These are phyloP conservation scores for Nectriaceae sp. DNA, from an alignment of 2,329 filamentous ascomycete species.

Conservation along the genomic window DNA sequence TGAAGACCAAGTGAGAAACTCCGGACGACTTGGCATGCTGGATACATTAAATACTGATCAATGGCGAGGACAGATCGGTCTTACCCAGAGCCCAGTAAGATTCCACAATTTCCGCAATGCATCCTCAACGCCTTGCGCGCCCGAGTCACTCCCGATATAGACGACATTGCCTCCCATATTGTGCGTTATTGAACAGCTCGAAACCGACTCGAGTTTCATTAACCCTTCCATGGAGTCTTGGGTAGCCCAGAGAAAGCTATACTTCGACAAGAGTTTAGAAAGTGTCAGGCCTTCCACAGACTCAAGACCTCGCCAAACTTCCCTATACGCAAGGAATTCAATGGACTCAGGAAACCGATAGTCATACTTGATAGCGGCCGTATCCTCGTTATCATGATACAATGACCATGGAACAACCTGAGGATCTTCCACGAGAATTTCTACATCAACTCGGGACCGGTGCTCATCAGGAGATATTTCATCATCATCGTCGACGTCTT, in stretches of 20 bases:
- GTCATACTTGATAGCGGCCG: conserved; percentile 13
- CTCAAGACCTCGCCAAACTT: conserved; percentile 29
- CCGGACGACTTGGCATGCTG: conserved; percentile 13
- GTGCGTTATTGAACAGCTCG: conserved; percentile 26
- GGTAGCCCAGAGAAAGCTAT: conserved; percentile 14
- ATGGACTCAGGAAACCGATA: conserved; percentile 26
- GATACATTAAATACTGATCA: conserved; percentile 18
- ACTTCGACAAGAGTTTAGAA: conserved; percentile 16
- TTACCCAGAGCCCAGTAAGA: conserved; percentile 19
- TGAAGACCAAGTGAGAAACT: conserved; percentile 26
- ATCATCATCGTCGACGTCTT: conserved; percentile 2
- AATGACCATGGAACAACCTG: conserved; percentile 26
- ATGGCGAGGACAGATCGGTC: no score
- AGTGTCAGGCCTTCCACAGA: conserved; percentile 8
- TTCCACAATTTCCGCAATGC: conserved; percentile 23
- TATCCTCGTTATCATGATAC: conserved; percentile 2
- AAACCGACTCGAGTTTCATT: no score
- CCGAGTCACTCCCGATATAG: conserved; percentile 28
- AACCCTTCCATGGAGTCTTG: conserved; percentile 2
- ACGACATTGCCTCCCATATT: conserved; percentile 29
- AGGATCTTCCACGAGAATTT: conserved; percentile 15
- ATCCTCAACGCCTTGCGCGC: conserved; percentile 9
- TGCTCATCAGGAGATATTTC: background rate
- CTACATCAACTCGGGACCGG: conserved; percentile 18
- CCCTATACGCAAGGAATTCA: conserved; percentile 15